Percentiles rank a stretch among this genome's conserved stretches.
Evolutionary conservation across 1,284 basidiomycete genomes (phyloP).

Genomic region (Wolfiporia cocos): DNA sequence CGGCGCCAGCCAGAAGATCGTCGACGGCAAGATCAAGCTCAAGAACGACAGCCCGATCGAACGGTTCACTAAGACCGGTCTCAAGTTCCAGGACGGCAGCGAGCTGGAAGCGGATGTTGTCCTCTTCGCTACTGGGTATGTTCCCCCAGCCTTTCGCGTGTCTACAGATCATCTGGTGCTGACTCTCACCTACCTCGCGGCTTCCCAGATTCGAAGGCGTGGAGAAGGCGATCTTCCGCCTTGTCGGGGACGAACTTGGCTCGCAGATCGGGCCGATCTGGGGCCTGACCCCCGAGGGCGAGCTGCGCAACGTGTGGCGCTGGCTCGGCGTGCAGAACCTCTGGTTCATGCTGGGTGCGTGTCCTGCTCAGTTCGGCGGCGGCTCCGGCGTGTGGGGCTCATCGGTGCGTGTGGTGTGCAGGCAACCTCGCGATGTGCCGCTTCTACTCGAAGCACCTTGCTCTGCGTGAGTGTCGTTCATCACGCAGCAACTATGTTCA

Average conservation of each 20-base stretch:
- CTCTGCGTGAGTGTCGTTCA: slow-evolving; percentile 57
- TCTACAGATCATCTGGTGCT: too few relatives aligned
- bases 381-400: too few relatives aligned
- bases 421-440: slow-evolving; percentile 49
- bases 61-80: slow-evolving; percentile 45
- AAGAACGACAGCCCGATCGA: slow-evolving; percentile 58
- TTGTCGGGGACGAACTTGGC: slow-evolving; percentile 45
- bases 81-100: slow-evolving; percentile 63
- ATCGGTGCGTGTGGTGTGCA: slow-evolving; percentile 15
- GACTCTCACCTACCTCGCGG: too few relatives aligned
- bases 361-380: too few relatives aligned
- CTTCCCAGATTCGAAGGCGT: slow-evolving; percentile 37
- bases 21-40: slow-evolving; percentile 70
- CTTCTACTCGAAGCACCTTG: slow-evolving; percentile 52
- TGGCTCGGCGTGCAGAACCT: slow-evolving; percentile 44
- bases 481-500: too few relatives aligned
- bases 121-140: slow-evolving; percentile 60
- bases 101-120: slow-evolving; percentile 63
- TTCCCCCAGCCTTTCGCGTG: too few relatives aligned
- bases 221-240: slow-evolving; percentile 31
- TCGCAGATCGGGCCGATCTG: slow-evolving; percentile 43
- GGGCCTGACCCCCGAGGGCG: slow-evolving; percentile 53
- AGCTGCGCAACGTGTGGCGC: slow-evolving; percentile 44
- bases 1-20: slow-evolving; percentile 59
- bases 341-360: slow-evolving; percentile 53